Conservation (phyloP, 768 basidiomycete species). For the Coprinellus aureogranulatus region DNA sequence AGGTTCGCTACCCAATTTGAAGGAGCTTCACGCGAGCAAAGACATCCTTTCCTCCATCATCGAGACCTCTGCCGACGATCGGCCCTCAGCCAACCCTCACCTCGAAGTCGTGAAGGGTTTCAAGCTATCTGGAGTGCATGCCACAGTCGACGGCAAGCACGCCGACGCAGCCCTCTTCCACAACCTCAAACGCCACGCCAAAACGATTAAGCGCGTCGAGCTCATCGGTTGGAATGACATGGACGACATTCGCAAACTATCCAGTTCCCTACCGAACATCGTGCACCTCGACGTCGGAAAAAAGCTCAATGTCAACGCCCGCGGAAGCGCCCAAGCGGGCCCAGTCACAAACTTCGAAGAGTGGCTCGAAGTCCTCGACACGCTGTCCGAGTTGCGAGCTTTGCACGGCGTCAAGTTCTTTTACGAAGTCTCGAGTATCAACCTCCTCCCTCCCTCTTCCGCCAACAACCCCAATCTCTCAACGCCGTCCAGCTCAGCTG, state of each 20-base stretch:
- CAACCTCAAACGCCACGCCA: constrained; percentile 35
- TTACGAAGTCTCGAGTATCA: constrained; percentile 50
- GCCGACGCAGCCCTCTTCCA: constrained; percentile 34
- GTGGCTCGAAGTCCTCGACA: constrained; percentile 56
- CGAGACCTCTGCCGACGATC: constrained; percentile 16
- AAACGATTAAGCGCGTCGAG: constrained; percentile 46
- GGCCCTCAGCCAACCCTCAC: constrained; percentile 46
- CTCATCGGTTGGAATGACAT: constrained; percentile 58
- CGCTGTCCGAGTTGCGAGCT: constrained; percentile 51
- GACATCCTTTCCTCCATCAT: constrained; percentile 49
- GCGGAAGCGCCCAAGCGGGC: constrained; percentile 5
- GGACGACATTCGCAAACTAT: constrained; percentile 54
- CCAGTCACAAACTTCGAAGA: constrained; percentile 48
- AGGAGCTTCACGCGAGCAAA: constrained; percentile 37
- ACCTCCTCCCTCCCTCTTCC: constrained; percentile 2
- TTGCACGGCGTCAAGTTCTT: constrained; percentile 67
- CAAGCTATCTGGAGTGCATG: constrained; percentile 37
- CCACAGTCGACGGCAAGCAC: background rate
- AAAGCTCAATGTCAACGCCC: constrained; percentile 19
- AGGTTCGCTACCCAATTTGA: constrained; percentile 39
- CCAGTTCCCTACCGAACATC: constrained; percentile 46
- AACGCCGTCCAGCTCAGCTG: background rate
- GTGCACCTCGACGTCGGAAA: constrained; percentile 57
- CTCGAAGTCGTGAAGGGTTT: constrained; percentile 57
- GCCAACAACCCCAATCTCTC: constrained; percentile 8